Evolutionary conservation across 306 rosid species (phyloP).

Genomic region (Biancaea sappan): DNA sequence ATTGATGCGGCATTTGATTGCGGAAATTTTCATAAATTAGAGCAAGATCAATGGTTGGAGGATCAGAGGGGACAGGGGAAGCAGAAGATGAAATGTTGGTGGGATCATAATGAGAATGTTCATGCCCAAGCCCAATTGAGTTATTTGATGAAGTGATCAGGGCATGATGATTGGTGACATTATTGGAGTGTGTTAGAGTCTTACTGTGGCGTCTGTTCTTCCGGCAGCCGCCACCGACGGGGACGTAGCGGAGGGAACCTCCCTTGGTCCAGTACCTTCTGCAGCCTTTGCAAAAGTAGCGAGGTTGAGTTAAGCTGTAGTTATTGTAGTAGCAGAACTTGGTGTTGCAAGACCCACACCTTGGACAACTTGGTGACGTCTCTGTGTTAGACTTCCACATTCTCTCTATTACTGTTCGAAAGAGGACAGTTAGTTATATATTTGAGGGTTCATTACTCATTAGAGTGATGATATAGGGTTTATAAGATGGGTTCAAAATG

Average conservation of each 20-base stretch:
- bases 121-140: too few relatives aligned
- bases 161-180: too few relatives aligned
- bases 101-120: not conserved
- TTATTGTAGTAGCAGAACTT: constrained; percentile 88
- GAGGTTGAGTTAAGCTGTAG: constrained; percentile 83
- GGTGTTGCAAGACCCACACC: constrained; percentile 81
- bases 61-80: constrained; percentile 34
- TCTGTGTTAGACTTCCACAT: constrained; percentile 65
- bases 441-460: too few relatives aligned
- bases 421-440: too few relatives aligned
- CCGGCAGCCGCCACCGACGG: constrained; percentile 68
- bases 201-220: constrained; percentile 45
- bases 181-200: constrained; percentile 37
- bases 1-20: constrained; percentile 53
- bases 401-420: constrained; percentile 66
- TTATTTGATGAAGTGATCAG: not conserved
- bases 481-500: constrained; percentile 5
- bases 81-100: constrained; percentile 24
- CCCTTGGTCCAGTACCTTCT: constrained; percentile 90
- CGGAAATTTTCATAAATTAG: constrained; percentile 71
- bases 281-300: constrained; percentile 85
- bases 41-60: constrained; percentile 73
- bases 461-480: too few relatives aligned
- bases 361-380: constrained; percentile 70
- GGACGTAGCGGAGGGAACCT: constrained; percentile 78